Percentiles rank a stretch among this genome's conserved stretches.
Evolutionary conservation across 2,329 filamentous ascomycete genomes (phyloP).

Genomic region (Colletotrichum magnum): DNA sequence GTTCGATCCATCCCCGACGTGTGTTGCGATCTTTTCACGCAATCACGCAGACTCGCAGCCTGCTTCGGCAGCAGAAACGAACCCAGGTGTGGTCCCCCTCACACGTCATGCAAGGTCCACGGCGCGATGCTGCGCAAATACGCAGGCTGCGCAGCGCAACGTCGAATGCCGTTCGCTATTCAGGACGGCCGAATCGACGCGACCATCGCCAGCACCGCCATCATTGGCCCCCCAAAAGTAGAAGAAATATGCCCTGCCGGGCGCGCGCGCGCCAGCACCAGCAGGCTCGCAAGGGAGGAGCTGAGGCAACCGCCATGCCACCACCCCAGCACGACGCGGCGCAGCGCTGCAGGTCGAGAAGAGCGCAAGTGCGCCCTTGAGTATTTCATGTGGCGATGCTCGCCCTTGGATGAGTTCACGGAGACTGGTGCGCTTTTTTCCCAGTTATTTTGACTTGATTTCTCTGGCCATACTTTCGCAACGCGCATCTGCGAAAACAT

Average conservation of each 20-base stretch:
- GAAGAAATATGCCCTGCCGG: slow-evolving; percentile 1
- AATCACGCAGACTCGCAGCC: background rate
- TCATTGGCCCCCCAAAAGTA: slow-evolving; percentile 16
- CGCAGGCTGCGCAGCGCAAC: background rate
- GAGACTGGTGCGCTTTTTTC: background rate
- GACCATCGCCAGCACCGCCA: background rate
- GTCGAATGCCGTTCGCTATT: background rate
- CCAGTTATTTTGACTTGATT: background rate
- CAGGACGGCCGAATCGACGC: background rate
- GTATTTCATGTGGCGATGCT: background rate
- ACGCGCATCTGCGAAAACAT: slow-evolving; percentile 14
- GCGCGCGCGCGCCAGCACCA: slow-evolving; percentile 16
- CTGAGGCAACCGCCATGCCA: too few relatives aligned
- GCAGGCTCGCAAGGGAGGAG: background rate
- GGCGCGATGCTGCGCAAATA: slow-evolving; percentile 24
- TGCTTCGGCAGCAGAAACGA: background rate
- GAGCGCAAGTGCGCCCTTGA: slow-evolving; percentile 33
- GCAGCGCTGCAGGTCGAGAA: slow-evolving; percentile 25
- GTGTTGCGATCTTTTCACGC: background rate
- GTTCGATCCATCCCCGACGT: background rate
- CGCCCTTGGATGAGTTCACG: background rate
- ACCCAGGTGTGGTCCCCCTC: background rate
- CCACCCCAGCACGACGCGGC: slow-evolving; percentile 14
- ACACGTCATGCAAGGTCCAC: slow-evolving; percentile 6
- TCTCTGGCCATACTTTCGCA: slow-evolving; percentile 4